Percentiles rank a stretch among this genome's conserved stretches.
Conservation (phyloP, 2,329 filamentous ascomycete species). For the Hypoxylon sp. region DNA sequence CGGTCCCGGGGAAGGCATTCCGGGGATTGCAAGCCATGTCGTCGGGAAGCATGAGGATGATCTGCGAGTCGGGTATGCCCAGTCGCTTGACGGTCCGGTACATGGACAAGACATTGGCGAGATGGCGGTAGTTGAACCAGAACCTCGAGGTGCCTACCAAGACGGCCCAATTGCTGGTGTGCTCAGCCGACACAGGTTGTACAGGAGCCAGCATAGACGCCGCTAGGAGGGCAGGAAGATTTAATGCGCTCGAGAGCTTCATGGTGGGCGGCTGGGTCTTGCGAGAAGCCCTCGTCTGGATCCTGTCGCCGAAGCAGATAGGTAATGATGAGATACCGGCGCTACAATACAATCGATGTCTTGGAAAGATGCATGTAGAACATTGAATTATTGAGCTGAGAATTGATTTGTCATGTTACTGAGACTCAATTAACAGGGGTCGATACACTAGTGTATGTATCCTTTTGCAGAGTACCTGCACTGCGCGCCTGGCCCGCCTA, state of each 20-base stretch:
- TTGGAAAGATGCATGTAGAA: constrained; percentile 3
- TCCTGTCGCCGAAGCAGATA: background rate
- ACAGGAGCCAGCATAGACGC: constrained; percentile 60
- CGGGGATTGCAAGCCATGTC: constrained; percentile 99
- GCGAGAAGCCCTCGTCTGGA: background rate
- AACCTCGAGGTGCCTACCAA: constrained; percentile 98
- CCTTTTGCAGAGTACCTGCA: background rate
- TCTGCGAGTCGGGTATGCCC: constrained; percentile 97
- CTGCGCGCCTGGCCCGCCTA: no score
- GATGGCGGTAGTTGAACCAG: constrained; percentile 99
- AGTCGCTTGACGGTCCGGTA: constrained; percentile 98
- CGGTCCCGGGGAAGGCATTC: constrained; percentile 96
- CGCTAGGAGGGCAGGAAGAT: constrained; percentile 62
- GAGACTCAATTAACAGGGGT: constrained; percentile 28
- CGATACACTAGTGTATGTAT: no score
- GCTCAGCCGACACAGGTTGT: constrained; percentile 70
- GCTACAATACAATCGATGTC: constrained; percentile 1
- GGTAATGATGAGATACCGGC: constrained; percentile 9
- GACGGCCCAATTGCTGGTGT: constrained; percentile 99
- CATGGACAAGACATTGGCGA: constrained; percentile 96
- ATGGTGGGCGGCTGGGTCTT: constrained; percentile 54
- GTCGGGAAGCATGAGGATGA: constrained; percentile 99
- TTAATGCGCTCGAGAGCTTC: constrained; percentile 62
- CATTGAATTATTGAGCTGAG: constrained; percentile 8
- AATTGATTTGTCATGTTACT: constrained; percentile 30